Evolutionary conservation across 306 rosid genomes (phyloP), one percentile per base, ranked within the genome.

Genomic region (Quercus wislizeni): DNA sequence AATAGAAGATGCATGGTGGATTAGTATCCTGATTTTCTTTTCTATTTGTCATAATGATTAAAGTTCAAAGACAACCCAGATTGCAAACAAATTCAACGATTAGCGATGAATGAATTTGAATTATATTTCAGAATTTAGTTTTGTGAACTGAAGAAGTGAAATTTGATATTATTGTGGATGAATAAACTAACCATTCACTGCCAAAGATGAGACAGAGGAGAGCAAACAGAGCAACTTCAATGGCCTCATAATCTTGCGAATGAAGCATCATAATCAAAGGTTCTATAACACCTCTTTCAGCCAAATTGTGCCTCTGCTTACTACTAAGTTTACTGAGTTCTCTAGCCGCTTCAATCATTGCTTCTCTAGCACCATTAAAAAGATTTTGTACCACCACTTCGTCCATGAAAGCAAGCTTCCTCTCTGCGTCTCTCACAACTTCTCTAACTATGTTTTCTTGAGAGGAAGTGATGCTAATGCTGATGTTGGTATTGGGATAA

Each of bases 201-300:
- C 92, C 93, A 77, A 88, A 89, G 80, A 92, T 91, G 67, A 93
- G 90, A 74, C 88, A 81, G 38, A 90, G 94, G 17, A 93, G 89
- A 83, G 94, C 92, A 79, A 27, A 78, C 0, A 93, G 89, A 86
- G 98, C 76, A 80, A 94, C 93, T 88, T 93, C 91, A 73, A 80
- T 78, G 84, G 84, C 88, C 61, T 90, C 87, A 59, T 11, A 86
- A 69, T 86, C 72, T 76, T 86, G 80, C 11, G 93, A 88, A 74
- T 86, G 86, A 76, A 93, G 97, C 94, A 93, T 93, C 9, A 88
- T 90, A 82, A 93, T 74, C 71, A 93, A 80, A 35, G 98, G 97
- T 19, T 41, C 81, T 69, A 88, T 80, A 15, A 86, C 85, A 5
- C 87, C 91, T 54, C 74, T 88, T 80, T 85, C 91, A 11, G 79